phyloP scores from a whole-genome alignment of 257 asterid species.

The Solanum clarkiae region DNA sequence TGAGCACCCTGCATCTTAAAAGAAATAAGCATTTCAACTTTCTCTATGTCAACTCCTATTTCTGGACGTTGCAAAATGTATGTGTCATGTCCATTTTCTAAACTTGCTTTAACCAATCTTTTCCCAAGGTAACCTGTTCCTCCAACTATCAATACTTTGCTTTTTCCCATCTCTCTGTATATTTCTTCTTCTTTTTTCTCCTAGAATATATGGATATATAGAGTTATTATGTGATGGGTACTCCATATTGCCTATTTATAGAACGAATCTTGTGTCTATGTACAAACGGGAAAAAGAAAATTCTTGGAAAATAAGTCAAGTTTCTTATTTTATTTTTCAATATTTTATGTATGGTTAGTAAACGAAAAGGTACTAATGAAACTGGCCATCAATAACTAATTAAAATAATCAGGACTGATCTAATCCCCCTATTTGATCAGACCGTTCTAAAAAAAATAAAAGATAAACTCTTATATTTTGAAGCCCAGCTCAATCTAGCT shows the following conservation, averaged over 20 bases:
- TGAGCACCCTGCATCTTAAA: conserved; percentile 61
- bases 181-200: not conserved
- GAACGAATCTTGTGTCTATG: not conserved
- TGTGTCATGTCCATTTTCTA: conserved; percentile 60
- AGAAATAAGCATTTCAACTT: conserved; percentile 41
- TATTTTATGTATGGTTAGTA: too few relatives aligned
- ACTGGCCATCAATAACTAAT: too few relatives aligned
- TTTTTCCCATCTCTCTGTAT: conserved; percentile 22
- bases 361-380: too few relatives aligned
- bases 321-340: too few relatives aligned
- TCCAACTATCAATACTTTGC: conserved; percentile 67
- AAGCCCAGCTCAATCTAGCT: too few relatives aligned
- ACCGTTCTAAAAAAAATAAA: too few relatives aligned
- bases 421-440: too few relatives aligned
- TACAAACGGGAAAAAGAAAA: too few relatives aligned
- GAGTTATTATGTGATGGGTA: not conserved
- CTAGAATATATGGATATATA: not conserved
- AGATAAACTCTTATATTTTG: too few relatives aligned
- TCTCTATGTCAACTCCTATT: conserved; percentile 60
- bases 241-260: not conserved
- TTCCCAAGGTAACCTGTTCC: conserved; percentile 77
- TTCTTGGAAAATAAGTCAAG: too few relatives aligned
- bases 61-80: conserved; percentile 54
- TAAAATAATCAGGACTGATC: too few relatives aligned
- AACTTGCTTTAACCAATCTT: conserved; percentile 60